Evolutionary conservation across 73 alveolate species (phyloP).

Genomic region (Paramecium sexaurelia): DNA sequence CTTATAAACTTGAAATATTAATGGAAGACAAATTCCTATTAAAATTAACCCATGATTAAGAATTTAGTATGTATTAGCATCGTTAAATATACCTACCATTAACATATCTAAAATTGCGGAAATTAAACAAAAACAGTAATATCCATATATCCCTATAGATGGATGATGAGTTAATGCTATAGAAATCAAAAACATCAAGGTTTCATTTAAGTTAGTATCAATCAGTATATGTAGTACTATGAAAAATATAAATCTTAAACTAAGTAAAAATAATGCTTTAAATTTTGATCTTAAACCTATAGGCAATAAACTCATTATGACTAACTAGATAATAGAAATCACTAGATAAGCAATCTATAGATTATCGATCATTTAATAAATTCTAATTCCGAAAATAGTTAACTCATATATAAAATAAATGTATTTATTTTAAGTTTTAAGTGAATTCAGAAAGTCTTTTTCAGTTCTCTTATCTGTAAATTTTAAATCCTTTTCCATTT

Average conservation of each 20-base stretch:
- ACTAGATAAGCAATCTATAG: neutral
- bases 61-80: neutral
- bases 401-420: neutral
- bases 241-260: neutral
- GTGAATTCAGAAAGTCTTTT: neutral
- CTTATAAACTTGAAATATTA: neutral
- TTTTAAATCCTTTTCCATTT: slow-evolving; percentile 3
- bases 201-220: neutral
- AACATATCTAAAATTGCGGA: neutral
- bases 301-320: neutral
- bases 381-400: neutral
- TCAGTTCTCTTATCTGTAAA: slow-evolving; percentile 41
- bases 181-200: neutral
- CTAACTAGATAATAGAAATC: neutral
- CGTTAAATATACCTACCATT: neutral
- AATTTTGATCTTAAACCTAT: neutral
- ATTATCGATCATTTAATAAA: neutral
- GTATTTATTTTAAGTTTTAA: neutral
- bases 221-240: neutral
- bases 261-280: neutral
- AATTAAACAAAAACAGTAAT: neutral
- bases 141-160: neutral
- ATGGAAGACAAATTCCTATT: neutral
- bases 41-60: neutral
- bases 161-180: neutral